These are phyloP conservation scores for Tanacetum coccineum DNA, from an alignment of 129 eudicot genomes.

Conservation along the genomic window DNA sequence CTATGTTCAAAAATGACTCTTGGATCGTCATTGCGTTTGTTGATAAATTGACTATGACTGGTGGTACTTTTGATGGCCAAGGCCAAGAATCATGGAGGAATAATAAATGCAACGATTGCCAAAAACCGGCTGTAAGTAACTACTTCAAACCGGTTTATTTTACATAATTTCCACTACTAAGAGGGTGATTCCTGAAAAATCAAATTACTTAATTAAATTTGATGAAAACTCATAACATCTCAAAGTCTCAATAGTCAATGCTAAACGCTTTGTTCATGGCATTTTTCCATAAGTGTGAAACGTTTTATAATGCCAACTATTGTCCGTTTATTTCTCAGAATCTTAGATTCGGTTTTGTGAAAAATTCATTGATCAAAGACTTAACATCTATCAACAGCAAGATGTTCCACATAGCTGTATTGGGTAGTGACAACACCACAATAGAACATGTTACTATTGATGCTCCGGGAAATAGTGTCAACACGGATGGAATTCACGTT, in stretches of 20 bases:
- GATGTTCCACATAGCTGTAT: slow-evolving; percentile 37
- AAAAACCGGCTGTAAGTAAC: slow-evolving; percentile 20
- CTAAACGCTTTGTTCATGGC: too few species aligned
- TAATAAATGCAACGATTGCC: slow-evolving; percentile 12
- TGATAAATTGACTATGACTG: slow-evolving; percentile 26
- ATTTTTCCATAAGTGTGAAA: too few species aligned
- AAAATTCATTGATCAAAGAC: slow-evolving; percentile 29
- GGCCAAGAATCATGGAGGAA: slow-evolving; percentile 30
- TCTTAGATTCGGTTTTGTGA: slow-evolving; percentile 29
- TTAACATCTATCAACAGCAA: slow-evolving; percentile 50
- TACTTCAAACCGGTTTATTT: neutral
- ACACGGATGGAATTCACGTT: slow-evolving; percentile 66
- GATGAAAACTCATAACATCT: too few species aligned
- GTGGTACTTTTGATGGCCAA: slow-evolving; percentile 55
- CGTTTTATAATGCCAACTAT: too few species aligned
- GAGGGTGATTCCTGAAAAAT: too few species aligned
- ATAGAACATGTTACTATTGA: slow-evolving; percentile 25
- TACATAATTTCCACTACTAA: too few species aligned
- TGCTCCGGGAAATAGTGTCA: slow-evolving; percentile 43
- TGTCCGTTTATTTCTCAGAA: slow-evolving; percentile 16
- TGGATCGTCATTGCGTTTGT: slow-evolving; percentile 39
- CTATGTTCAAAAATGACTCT: slow-evolving; percentile 9
- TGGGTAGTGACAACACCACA: slow-evolving; percentile 28
- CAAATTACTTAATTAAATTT: too few species aligned
- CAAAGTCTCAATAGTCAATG: too few species aligned